phyloP scores from a whole-genome alignment of 352 stramenopile genomes.

The Ophiocytium majus region DNA sequence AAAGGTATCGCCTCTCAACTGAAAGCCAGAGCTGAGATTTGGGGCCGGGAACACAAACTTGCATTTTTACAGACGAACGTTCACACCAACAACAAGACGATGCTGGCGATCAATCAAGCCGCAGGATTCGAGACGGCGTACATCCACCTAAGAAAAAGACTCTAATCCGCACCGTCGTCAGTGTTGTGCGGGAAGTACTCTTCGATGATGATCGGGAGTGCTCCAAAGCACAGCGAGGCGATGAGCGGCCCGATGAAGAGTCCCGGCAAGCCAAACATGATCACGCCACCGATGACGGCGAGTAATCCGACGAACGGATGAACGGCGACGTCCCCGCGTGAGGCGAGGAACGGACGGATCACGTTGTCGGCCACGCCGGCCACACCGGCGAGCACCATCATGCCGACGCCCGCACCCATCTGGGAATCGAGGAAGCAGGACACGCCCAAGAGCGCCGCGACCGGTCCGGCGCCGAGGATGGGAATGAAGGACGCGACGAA shows the following conservation, averaged over 20 bases:
- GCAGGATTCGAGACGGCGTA: too few species aligned
- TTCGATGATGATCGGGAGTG: neutral
- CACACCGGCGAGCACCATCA: neutral
- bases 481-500: neutral
- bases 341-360: neutral
- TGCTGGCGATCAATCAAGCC: too few species aligned
- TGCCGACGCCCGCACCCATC: neutral
- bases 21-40: too few species aligned
- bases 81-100: too few species aligned
- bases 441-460: neutral
- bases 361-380: neutral
- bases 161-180: too few species aligned
- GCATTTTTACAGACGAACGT: too few species aligned
- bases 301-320: constrained; percentile 6
- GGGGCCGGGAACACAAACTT: too few species aligned
- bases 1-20: too few species aligned
- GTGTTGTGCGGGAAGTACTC: neutral
- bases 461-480: neutral
- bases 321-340: neutral
- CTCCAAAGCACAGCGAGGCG: neutral
- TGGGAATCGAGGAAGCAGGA: neutral
- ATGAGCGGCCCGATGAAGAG: neutral
- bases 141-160: too few species aligned
- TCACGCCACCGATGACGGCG: neutral
- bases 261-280: neutral